Evolutionary conservation across 495 filamentous ascomycete species (phyloP), one percentile per base, ranked within the genome.

Genomic region (Sphaerosporella brunnea): DNA sequence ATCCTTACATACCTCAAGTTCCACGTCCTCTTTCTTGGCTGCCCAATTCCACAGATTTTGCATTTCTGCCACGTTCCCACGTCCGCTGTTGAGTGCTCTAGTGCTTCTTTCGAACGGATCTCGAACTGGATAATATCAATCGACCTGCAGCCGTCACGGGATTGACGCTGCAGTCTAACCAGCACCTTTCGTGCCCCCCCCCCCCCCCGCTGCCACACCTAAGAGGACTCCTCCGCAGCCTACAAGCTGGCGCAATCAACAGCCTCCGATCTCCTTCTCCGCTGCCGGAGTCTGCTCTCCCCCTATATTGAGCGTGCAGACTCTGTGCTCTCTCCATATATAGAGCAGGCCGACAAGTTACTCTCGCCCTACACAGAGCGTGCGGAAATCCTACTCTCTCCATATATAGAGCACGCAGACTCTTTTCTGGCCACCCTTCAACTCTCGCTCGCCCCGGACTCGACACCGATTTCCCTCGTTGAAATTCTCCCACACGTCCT

Each of bases 401-500:
- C 53, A 1, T 50, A 50, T 36, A 11, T 58, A 20, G 19, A 28
- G n/a, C 32, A 37, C 21, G 51, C 54, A 36, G 55, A 58, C 45
- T 24, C 23, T 18, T 46, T 58, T 5, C 47, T 59, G 10, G 45
- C 48, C 19, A 18, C 26, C n/a, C 55, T 59, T 30, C 56, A 59
- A 30, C 56, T 59, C 43, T 19, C 47, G 2, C 21, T 55, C 42
- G 47, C 19, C 11, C 57, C 57, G 11, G 18, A 36, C 35, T 36
- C 28, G 8, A 21, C 49, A 1, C 57, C 56, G 7, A 56, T 37
- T 15, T 39, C 58, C 0, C 41, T 61, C 13, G 23, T 44, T 24
- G 58, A 61, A 25, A 23, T 53, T 40, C 50, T 61, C 23, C 58
- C 58, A 1, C 47, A 50, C 10, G 16, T 61, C 21, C 36, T 56